Base-by-base conservation (phyloP, 2,329 filamentous ascomycete genomes). In the Talaromyces sp. region DNA sequence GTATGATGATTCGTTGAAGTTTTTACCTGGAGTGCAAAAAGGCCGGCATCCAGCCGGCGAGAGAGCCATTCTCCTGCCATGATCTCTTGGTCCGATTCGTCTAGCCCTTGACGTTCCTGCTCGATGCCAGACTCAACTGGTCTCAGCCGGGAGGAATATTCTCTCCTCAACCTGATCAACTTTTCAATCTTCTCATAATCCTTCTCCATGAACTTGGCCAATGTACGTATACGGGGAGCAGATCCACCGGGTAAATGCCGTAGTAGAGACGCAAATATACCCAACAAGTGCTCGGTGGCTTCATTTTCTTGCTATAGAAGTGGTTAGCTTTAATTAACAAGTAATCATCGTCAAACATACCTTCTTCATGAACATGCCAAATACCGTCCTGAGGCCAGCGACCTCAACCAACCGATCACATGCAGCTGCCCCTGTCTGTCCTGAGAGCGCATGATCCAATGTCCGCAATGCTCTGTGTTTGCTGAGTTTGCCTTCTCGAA, bases 191-290 rank as follows among this genome's bases (percentile, higher is more conserved):
- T 97, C 64, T 83, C 90, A 70, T 95, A 96, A 63, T 96, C 86
- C 69, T 91, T 96, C 72, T 99, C 94, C 17, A 96, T 88, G 67
- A 97, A 97, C 69, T 99, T 99, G 50, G 92, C 93, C 3, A 97
- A 81, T 0, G 88, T 83, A 3, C 94, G 84, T 65, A 97, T 95
- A 5, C 94, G 84, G 33, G 86, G 81, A 0, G 89, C 80, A 1
- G 89, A 91, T 33, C 90, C 84, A 15, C 85, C 89, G 0, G 92
- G 91, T 1, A 99, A 74, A 3, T 87, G 80, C 22, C 91, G 86
- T 1, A 99, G 79, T 70, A 99, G 81, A 0, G 89, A 89, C 0
- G 89, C 84, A 62, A 97, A 91, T 9, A 97, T 88, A 8, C 89
- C 87, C 6, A 97, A 78, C 0, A 97, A 77, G 70, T 97, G 92